phyloP scores from a whole-genome alignment of 148 eudicot genomes.

The Limonium bicolor region DNA sequence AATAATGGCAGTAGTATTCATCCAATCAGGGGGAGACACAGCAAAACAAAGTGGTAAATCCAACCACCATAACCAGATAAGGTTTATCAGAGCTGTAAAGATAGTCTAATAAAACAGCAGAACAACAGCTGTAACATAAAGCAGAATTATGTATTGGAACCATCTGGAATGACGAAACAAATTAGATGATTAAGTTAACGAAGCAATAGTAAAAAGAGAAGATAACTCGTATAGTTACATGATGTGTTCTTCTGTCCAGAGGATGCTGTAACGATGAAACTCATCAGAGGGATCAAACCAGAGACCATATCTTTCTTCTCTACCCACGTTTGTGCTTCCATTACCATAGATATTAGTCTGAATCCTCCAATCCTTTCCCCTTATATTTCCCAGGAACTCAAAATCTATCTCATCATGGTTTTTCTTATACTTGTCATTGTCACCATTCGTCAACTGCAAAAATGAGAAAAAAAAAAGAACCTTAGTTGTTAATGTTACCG shows the following conservation, averaged over 20 bases:
- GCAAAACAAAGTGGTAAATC: too few relatives aligned
- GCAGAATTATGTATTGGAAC: too few relatives aligned
- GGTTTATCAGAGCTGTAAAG: too few relatives aligned
- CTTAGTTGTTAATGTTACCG: too few relatives aligned
- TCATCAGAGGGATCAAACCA: constrained; percentile 95
- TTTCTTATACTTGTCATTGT: constrained; percentile 58
- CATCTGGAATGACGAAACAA: too few relatives aligned
- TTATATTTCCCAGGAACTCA: constrained; percentile 84
- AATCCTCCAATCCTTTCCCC: constrained; percentile 86
- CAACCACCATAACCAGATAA: too few relatives aligned
- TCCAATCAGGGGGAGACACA: too few relatives aligned
- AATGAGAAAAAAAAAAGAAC: too few relatives aligned
- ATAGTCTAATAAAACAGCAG: too few relatives aligned
- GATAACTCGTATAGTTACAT: constrained; percentile 48
- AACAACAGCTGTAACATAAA: too few relatives aligned
- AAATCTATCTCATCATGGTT: constrained; percentile 85
- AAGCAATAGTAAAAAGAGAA: neutral
- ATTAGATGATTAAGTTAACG: too few relatives aligned
- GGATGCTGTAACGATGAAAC: constrained; percentile 69
- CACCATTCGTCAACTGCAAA: constrained; percentile 75
- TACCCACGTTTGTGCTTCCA: constrained; percentile 73
- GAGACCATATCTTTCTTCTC: constrained; percentile 81
- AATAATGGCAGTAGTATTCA: too few relatives aligned
- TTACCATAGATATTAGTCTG: constrained; percentile 91
- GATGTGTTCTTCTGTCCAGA: constrained; percentile 67